Evolutionary conservation across 345 rosid genomes (phyloP), one percentile per base, ranked within the genome.

Genomic region (Sonneratia caseolaris): DNA sequence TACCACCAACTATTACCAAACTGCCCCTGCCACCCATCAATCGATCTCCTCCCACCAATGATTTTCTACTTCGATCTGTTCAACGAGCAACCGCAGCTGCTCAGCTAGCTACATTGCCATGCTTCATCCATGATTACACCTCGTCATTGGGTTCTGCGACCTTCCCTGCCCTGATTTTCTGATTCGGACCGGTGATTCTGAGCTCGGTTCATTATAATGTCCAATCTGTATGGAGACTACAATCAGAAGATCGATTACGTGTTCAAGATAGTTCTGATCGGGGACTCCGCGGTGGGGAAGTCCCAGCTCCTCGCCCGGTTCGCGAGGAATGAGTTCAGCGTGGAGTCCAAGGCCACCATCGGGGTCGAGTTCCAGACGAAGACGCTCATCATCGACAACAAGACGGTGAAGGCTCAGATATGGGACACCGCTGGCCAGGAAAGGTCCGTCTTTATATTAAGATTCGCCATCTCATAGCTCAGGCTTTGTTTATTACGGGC

Each of bases 351-450:
- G 76, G 96, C 96, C 27, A 91, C 93, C 19, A 91, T 91, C 37
- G 93, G 96, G n/a, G 96, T 91, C 21, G 96, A 91, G 67, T 88
- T 91, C 73, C 96, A 91, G 81, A 91, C 96, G 36, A 91, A 88
- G 80, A 88, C 96, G 55, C 93, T 91, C 38, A 78, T 83, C 64
- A 84, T 88, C 37, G 93, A 91, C 79, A 80, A 87, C 53, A 91
- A 88, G 84, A 88, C 91, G 42, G 90, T 87, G 38, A 91, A 91
- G 78, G 91, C 96, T 57, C 96, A 91, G 79, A 91, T 91, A 83
- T 88, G 96, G 96, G 96, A 91, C 79, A 91, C 96, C 22, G 96
- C 93, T 65, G 96, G 96, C 51, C 91, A 91, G 73, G 96, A 91
- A 78, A 86, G 96, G 96, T 91, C 5, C 36, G 74, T 62, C 10